A percentile compares a stretch with the other conserved stretches of the same genome.
phyloP scores from a whole-genome alignment of 2,329 filamentous ascomycete genomes.

The Chrysosporium keratinophilum region DNA sequence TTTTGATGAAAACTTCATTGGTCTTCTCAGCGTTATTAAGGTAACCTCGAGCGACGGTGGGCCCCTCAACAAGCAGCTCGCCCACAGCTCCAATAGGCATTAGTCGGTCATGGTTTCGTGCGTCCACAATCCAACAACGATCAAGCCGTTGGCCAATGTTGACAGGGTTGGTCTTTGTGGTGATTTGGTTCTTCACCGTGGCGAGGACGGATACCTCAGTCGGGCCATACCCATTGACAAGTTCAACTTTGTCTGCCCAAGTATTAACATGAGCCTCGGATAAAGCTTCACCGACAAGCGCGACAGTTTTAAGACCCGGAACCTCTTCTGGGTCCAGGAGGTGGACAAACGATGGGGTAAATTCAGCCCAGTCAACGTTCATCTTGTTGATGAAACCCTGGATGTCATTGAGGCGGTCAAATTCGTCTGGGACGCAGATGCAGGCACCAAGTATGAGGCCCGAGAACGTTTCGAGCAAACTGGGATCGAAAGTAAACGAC shows the following conservation, averaged over 20 bases:
- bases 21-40: conserved; percentile 22
- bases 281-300: conserved; percentile 21
- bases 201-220: conserved; percentile 31
- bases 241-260: conserved; percentile 28
- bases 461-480: conserved; percentile 41
- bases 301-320: conserved; percentile 28
- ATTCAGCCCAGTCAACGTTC: conserved; percentile 42
- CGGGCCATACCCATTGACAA: conserved; percentile 34
- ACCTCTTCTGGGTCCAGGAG: conserved; percentile 31
- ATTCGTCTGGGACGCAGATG: conserved; percentile 47
- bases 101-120: conserved; percentile 26
- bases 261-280: conserved; percentile 22
- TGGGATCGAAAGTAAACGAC: conserved; percentile 42
- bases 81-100: conserved; percentile 32
- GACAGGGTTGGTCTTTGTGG: conserved; percentile 21
- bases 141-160: conserved; percentile 29
- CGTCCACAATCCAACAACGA: conserved; percentile 31
- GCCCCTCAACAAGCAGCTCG: conserved; percentile 35
- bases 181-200: conserved; percentile 22
- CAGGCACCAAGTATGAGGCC: conserved; percentile 45
- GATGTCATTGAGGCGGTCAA: conserved; percentile 43
- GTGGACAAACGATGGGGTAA: conserved; percentile 47
- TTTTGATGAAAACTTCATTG: conserved; percentile 19
- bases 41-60: conserved; percentile 23
- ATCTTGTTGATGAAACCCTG: conserved; percentile 38